Evolutionary conservation across 805 yeast genomes (phyloP).

Genomic region (Candida suzukii): DNA sequence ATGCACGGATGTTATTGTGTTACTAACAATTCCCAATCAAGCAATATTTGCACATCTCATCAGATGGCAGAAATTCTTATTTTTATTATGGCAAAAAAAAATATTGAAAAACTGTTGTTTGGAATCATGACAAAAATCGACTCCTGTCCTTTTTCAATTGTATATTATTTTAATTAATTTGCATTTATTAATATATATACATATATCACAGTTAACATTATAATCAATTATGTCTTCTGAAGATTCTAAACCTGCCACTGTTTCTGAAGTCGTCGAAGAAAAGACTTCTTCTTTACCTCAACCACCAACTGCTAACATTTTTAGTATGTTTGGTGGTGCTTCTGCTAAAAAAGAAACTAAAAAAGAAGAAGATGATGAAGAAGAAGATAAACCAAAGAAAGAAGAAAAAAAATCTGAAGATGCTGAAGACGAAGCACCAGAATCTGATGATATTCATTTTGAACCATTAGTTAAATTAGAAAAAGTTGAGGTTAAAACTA

Average conservation of each 20-base stretch:
- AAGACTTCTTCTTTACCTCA: slow-evolving; percentile 29
- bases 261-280: slow-evolving; percentile 6
- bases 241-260: slow-evolving; percentile 7
- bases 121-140: too few relatives aligned
- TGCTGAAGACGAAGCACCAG: slow-evolving; percentile 56
- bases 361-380: slow-evolving; percentile 31
- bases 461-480: slow-evolving; percentile 95
- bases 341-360: slow-evolving; percentile 52
- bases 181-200: too few relatives aligned
- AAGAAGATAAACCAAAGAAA: slow-evolving; percentile 28
- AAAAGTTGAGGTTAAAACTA: slow-evolving; percentile 93
- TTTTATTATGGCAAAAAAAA: too few relatives aligned
- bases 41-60: too few relatives aligned
- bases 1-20: too few relatives aligned
- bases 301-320: slow-evolving; percentile 78
- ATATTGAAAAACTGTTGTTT: too few relatives aligned
- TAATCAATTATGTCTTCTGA: slow-evolving; percentile 6
- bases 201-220: not conserved
- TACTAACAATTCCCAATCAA: too few relatives aligned
- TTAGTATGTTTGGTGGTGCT: slow-evolving; percentile 93
- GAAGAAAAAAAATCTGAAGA: slow-evolving; percentile 24
- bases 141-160: too few relatives aligned
- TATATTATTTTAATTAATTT: too few relatives aligned
- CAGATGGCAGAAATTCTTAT: too few relatives aligned
- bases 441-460: slow-evolving; percentile 82